Evolutionary conservation across 306 rosid species (phyloP).

Genomic region (Malus sylvestris): DNA sequence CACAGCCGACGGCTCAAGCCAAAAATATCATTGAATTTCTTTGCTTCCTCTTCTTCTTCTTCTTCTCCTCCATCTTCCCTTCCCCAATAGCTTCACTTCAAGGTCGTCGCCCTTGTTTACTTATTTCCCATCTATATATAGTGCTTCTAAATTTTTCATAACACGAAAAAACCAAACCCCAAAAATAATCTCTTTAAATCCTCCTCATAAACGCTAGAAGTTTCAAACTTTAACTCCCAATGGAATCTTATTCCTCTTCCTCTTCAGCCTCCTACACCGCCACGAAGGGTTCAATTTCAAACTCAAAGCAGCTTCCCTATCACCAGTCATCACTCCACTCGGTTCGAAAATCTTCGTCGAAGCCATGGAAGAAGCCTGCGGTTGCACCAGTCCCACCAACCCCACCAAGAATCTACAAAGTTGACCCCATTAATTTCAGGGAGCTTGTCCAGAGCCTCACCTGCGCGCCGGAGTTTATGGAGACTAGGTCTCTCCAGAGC

Average conservation of each 20-base stretch:
- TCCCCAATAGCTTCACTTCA: slow-evolving; percentile 13
- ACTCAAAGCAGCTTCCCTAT: not conserved
- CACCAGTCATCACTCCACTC: slow-evolving; percentile 28
- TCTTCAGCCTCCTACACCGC: not conserved
- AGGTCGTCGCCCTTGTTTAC: slow-evolving; percentile 23
- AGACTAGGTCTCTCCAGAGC: slow-evolving; percentile 15
- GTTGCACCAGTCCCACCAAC: slow-evolving; percentile 50
- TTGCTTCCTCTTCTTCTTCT: not conserved
- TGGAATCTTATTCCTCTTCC: not conserved
- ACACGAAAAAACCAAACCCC: not conserved
- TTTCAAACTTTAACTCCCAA: not conserved
- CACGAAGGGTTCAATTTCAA: not conserved
- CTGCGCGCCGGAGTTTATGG: slow-evolving; percentile 50
- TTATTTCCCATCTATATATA: not conserved
- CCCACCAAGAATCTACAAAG: slow-evolving; percentile 54
- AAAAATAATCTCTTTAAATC: not conserved
- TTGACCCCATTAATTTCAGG: slow-evolving; percentile 67
- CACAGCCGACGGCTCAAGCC: slow-evolving; percentile 52
- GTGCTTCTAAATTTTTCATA: not conserved
- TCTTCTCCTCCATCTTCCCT: not conserved
- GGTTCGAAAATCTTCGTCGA: slow-evolving; percentile 33
- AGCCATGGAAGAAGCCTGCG: slow-evolving; percentile 55
- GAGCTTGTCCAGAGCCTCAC: slow-evolving; percentile 75
- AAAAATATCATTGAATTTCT: slow-evolving; percentile 16
- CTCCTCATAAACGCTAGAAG: not conserved